Evolutionary conservation across 805 yeast species (phyloP), one percentile per base, ranked within the genome.

Genomic region (Ogataea salicorniae): DNA sequence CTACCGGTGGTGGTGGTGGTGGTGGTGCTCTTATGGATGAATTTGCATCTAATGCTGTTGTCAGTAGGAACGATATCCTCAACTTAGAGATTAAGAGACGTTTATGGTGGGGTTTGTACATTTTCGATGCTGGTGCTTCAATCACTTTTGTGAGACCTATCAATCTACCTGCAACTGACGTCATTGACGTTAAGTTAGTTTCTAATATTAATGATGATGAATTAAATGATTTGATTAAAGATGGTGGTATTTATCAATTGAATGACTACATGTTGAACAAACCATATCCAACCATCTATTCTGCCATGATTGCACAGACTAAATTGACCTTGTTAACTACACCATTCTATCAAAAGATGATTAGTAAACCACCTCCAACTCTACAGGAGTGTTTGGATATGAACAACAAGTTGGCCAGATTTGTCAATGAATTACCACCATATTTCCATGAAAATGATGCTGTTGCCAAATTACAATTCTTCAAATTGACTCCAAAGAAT

Each of bases 51-150:
- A 61, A 66, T 43, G 49, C 69, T 45, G 37, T 49, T 2, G 48
- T 54, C 2, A 52, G 43, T 17, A 59, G 68, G 17, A 66, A 65
- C 47, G 68, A 67, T 37, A 71, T 75, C 16, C 46, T 75, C 23
- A 74, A 75, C 55, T 62, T 73, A 44, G 87, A 81, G 54, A 70
- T 76, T 60, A 71, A 86, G 53, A 69, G 85, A 56, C 64, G 87
- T 46, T 61, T 81, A 33, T 83, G 87, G 86, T 83, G 87, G 84
- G 83, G 84, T 1, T 54, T 84, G 9, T 80, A 77, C 53, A 74
- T 77, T 44, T 80, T 80, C 55, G 87, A 81, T 61, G 76, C 81
- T 16, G 82, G 84, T 45, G 77, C 84, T 16, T 77, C 84, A 1
- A 70, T 83, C 20, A 77, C 84, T 0, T 79, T 80, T 62, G 87